Base-by-base conservation (phyloP, 2,329 filamentous ascomycete genomes). In the Aspergillus novofumigatus region DNA sequence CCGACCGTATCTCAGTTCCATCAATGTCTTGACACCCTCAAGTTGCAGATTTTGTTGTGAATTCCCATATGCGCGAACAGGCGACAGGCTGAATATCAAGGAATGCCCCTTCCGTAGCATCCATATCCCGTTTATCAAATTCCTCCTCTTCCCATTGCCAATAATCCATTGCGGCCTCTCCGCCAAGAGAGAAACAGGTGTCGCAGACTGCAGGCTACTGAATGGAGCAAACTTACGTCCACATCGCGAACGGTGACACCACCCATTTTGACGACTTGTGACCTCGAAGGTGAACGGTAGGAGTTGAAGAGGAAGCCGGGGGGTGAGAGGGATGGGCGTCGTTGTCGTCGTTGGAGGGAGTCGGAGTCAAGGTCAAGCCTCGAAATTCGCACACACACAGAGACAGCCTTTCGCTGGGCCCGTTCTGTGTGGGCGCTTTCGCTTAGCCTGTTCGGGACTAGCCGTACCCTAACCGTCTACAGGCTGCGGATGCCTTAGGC, bases 191-290 rank as follows among this genome's bases (percentile, higher is more conserved):
- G 59, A 58, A 66, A 58, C 61, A 56, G 53, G 52, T 56, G 44
- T 47, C 44, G 44, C 44, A 25, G 44, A 47, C 52, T 55, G 53
- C 53, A 53, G 54, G 59, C 53, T 55, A 59, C 45, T 53, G 48
- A 47, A 51, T 52, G 49, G 57, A 63, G 53, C 63, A 62, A 62
- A 77, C 79, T 73, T 79, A 83, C 81, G 75, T 84, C 82, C 76
- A 87, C 84, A 81, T 86, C 84, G 76, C 83, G 83, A 78, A 87
- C 85, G 72, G 79, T 81, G 76, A 87, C 84, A 77, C 85, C 84
- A 78, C 82, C 81, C 85, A 87, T 87, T 75, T 78, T 86, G 79
- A 79, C 81, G 79, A 72, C 68, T 72, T 70, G 60, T 67, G 53
- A 65, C 62, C 62, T 65, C 63, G 64, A 63, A 58, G 48, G 53